Conservation (phyloP, 2,329 filamentous ascomycete genomes). For the Pyrenochaeta sp. region DNA sequence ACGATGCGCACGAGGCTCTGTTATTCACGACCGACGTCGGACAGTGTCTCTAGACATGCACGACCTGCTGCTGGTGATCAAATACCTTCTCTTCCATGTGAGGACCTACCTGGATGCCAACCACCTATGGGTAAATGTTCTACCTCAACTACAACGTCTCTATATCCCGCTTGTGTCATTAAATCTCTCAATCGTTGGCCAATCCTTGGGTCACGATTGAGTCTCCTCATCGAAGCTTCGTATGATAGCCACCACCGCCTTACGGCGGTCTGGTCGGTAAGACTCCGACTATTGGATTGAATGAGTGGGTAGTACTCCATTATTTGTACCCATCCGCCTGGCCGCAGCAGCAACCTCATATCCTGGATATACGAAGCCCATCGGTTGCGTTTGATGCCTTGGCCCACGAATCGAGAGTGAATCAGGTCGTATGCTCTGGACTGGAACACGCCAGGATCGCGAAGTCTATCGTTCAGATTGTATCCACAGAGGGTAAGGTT, state of each 20-base stretch:
- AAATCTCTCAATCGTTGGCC: slow-evolving; percentile 38
- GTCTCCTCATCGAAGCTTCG: slow-evolving; percentile 40
- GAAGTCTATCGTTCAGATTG: slow-evolving; percentile 50
- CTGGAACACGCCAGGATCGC: slow-evolving; percentile 59
- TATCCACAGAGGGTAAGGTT: slow-evolving; percentile 45
- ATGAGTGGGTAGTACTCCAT: slow-evolving; percentile 86
- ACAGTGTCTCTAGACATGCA: no score
- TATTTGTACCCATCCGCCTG: slow-evolving; percentile 86
- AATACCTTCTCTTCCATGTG: no score
- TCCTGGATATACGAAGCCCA: slow-evolving; percentile 82
- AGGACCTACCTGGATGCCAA: slow-evolving; percentile 44
- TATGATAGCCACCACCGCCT: slow-evolving; percentile 48
- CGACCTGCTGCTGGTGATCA: no score
- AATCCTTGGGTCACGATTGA: slow-evolving; percentile 45
- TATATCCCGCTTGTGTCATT: slow-evolving; percentile 39
- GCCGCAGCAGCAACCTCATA: slow-evolving; percentile 73
- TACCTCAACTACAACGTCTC: slow-evolving; percentile 37
- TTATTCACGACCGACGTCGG: no score
- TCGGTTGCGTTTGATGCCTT: slow-evolving; percentile 73
- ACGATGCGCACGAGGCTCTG: no score
- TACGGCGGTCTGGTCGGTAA: slow-evolving; percentile 61
- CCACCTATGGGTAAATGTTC: slow-evolving; percentile 47
- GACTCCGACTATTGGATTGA: slow-evolving; percentile 83
- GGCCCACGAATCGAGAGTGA: slow-evolving; percentile 76
- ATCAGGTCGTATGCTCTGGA: slow-evolving; percentile 80